Percentiles rank a stretch among this genome's conserved stretches.
Evolutionary conservation across 495 filamentous ascomycete species (phyloP).

Genomic region (Trichocladium uniseriatum): DNA sequence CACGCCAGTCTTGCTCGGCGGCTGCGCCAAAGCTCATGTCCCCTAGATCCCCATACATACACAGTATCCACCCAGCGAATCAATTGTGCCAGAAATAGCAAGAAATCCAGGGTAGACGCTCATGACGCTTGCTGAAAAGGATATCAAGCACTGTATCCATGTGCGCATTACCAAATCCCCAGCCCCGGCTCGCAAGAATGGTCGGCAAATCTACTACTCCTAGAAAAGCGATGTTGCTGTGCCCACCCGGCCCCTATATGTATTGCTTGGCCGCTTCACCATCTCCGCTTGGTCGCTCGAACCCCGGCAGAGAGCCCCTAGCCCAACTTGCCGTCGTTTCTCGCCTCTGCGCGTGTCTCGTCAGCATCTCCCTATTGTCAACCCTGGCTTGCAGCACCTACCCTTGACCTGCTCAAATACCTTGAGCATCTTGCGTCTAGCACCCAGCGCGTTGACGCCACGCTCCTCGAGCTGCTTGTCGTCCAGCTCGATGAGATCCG

Average conservation of each 20-base stretch:
- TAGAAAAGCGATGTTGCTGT: neutral
- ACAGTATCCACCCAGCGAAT: neutral
- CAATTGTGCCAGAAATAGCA: neutral
- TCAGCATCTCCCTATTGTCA: slow-evolving; percentile 8
- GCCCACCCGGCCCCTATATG: neutral
- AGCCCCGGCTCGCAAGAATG: neutral
- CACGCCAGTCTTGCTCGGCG: neutral
- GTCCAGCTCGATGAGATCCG: slow-evolving; percentile 82
- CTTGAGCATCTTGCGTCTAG: slow-evolving; percentile 96
- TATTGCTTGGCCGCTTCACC: neutral
- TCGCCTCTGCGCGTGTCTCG: slow-evolving; percentile 23
- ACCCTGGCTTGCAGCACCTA: slow-evolving; percentile 17
- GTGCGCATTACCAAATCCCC: neutral
- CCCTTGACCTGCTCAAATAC: slow-evolving; percentile 93
- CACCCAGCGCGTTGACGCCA: slow-evolving; percentile 91
- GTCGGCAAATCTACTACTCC: neutral
- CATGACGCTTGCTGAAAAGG: neutral
- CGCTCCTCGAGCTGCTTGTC: slow-evolving; percentile 89
- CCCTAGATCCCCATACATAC: neutral
- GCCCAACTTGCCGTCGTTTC: slow-evolving; percentile 44
- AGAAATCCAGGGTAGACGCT: neutral
- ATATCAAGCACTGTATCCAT: neutral
- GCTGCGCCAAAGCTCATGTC: neutral
- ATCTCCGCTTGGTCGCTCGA: neutral
- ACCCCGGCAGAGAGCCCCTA: slow-evolving; percentile 3